Percentiles rank a stretch among this genome's conserved stretches.
These are phyloP conservation scores for Ascochyta fabae DNA, from an alignment of 2,329 filamentous ascomycete genomes.

Conservation along the genomic window DNA sequence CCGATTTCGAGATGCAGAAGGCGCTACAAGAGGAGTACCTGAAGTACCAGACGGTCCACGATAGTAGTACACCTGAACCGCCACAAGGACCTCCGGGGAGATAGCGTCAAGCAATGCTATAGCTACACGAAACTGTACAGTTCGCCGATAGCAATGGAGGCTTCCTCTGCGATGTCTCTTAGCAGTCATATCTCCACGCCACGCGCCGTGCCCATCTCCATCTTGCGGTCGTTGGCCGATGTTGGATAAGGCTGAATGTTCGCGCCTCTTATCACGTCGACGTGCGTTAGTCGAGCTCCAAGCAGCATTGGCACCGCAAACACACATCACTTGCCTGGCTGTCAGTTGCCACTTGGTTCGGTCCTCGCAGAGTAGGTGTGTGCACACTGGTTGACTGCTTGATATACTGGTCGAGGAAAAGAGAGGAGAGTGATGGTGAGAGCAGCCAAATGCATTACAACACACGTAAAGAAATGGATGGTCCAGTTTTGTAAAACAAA, in stretches of 20 bases:
- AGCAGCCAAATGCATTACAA: too few species aligned
- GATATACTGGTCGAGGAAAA: background rate
- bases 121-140: background rate
- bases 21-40: conserved; percentile 87
- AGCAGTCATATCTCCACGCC: background rate
- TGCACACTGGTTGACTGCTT: background rate
- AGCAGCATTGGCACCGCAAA: background rate
- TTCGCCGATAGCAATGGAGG: too few species aligned
- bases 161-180: background rate
- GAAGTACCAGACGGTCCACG: conserved; percentile 80
- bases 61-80: conserved; percentile 40
- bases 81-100: conserved; percentile 26
- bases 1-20: conserved; percentile 92
- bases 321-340: background rate
- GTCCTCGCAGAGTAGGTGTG: background rate
- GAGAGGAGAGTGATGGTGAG: too few species aligned
- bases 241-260: background rate
- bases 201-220: background rate
- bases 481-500: too few species aligned
- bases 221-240: background rate
- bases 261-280: background rate
- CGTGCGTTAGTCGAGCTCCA: background rate
- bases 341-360: background rate
- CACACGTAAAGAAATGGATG: too few species aligned
- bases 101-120: conserved; percentile 8